phyloP scores from a whole-genome alignment of 176 grass and related monocot genomes.

The Aegilops umbellulata region DNA sequence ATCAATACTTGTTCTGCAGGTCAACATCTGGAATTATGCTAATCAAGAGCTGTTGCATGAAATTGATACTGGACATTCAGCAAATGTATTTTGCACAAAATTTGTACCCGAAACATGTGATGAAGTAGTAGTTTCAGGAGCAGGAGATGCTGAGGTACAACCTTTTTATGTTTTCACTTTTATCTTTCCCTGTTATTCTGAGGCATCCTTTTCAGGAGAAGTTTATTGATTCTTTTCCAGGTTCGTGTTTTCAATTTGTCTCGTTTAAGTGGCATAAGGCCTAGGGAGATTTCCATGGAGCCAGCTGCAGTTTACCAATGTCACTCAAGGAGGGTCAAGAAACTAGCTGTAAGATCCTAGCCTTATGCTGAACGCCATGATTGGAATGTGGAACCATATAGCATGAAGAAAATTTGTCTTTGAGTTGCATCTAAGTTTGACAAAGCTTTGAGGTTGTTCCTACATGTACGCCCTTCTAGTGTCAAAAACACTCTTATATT shows the following conservation, averaged over 20 bases:
- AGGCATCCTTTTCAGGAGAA: neutral
- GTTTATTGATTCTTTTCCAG: slow-evolving; percentile 58
- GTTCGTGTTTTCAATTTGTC: slow-evolving; percentile 95
- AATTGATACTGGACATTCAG: slow-evolving; percentile 84
- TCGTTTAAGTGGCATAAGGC: slow-evolving; percentile 50
- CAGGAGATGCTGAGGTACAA: slow-evolving; percentile 87
- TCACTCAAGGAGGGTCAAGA: slow-evolving; percentile 92
- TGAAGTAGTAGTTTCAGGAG: slow-evolving; percentile 84
- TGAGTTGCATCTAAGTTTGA: slow-evolving; percentile 22
- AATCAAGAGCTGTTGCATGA: slow-evolving; percentile 67
- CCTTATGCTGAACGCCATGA: neutral
- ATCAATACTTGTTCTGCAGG: slow-evolving; percentile 52
- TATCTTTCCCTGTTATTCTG: neutral
- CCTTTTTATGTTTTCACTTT: neutral
- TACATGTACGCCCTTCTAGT: neutral
- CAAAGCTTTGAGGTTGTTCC: neutral
- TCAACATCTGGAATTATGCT: slow-evolving; percentile 87
- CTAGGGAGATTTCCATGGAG: slow-evolving; percentile 67
- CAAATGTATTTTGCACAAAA: slow-evolving; percentile 94
- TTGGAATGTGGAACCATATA: slow-evolving; percentile 22
- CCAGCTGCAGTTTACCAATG: slow-evolving; percentile 80
- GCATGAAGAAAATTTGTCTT: neutral
- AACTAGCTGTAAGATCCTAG: slow-evolving; percentile 80
- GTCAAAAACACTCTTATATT: too few relatives aligned
- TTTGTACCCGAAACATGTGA: slow-evolving; percentile 92